Conservation (phyloP, 2,329 filamentous ascomycete species). For the Cercospora sp. region DNA sequence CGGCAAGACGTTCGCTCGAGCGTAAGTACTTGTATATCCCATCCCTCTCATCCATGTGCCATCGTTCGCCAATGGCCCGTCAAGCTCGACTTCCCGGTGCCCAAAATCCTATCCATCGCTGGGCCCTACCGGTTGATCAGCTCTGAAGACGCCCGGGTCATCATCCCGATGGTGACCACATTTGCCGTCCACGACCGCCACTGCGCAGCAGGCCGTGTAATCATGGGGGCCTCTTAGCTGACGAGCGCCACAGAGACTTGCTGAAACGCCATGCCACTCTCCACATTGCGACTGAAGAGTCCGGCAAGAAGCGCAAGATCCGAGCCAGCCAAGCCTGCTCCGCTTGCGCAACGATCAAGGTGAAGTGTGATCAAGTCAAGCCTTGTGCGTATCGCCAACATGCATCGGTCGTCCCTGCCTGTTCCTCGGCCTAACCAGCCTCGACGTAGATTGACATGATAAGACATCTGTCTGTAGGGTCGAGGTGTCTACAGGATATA, state of each 20-base stretch:
- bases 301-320: constrained; percentile 29
- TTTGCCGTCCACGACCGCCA: neutral
- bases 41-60: neutral
- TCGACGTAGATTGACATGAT: neutral
- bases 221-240: neutral
- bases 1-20: constrained; percentile 28
- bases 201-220: neutral
- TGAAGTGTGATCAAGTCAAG: constrained; percentile 30
- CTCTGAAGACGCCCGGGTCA: neutral
- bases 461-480: neutral
- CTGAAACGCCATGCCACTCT: constrained; percentile 28
- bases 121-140: neutral
- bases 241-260: constrained; percentile 18
- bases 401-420: neutral
- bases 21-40: constrained; percentile 18
- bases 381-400: constrained; percentile 14
- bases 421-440: neutral
- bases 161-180: neutral
- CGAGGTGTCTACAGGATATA: neutral
- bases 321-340: constrained; percentile 27
- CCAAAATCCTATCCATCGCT: neutral
- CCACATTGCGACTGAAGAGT: constrained; percentile 23
- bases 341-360: constrained; percentile 28
- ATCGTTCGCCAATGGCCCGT: neutral
- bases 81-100: neutral